Percentiles rank a stretch among this genome's conserved stretches.
These are phyloP conservation scores for Hyparrhenia diplandra DNA, from an alignment of 176 grass and related monocot genomes.

Conservation along the genomic window DNA sequence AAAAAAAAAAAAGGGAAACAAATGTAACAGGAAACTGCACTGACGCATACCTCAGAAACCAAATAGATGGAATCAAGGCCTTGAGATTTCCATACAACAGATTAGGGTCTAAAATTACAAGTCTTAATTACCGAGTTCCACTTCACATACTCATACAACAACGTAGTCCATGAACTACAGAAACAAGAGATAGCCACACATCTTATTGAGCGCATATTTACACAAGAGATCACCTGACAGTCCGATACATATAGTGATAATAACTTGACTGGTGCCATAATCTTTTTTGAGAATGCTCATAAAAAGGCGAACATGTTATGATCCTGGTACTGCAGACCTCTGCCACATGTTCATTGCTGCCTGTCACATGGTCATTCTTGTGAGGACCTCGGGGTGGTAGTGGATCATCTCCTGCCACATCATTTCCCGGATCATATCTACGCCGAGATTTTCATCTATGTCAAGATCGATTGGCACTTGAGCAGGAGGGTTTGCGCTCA, in stretches of 20 bases:
- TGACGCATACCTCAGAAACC: neutral
- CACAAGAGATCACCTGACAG: constrained; percentile 3
- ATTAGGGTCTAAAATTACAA: no score
- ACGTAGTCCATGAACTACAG: constrained; percentile 25
- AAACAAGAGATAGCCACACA: neutral
- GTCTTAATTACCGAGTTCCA: constrained; percentile 15
- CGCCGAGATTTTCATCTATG: constrained; percentile 49
- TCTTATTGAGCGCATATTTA: constrained; percentile 49
- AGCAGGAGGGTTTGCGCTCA: constrained; percentile 47
- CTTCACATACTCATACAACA: constrained; percentile 33
- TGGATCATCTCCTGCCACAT: constrained; percentile 63
- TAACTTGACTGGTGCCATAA: constrained; percentile 4
- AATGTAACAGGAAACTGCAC: neutral
- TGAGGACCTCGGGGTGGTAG: constrained; percentile 35
- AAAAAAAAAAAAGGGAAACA: neutral
- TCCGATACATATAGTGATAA: neutral
- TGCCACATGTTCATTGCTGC: constrained; percentile 38
- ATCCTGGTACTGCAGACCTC: constrained; percentile 9
- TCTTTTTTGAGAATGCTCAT: neutral
- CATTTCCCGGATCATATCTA: constrained; percentile 55
- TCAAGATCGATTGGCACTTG: constrained; percentile 48
- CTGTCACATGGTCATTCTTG: constrained; percentile 38
- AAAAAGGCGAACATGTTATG: constrained; percentile 29
- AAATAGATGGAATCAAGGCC: neutral
- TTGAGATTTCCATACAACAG: neutral